Base-by-base conservation (phyloP, 2,329 filamentous ascomycete genomes). In the Colletotrichum graminicola region DNA sequence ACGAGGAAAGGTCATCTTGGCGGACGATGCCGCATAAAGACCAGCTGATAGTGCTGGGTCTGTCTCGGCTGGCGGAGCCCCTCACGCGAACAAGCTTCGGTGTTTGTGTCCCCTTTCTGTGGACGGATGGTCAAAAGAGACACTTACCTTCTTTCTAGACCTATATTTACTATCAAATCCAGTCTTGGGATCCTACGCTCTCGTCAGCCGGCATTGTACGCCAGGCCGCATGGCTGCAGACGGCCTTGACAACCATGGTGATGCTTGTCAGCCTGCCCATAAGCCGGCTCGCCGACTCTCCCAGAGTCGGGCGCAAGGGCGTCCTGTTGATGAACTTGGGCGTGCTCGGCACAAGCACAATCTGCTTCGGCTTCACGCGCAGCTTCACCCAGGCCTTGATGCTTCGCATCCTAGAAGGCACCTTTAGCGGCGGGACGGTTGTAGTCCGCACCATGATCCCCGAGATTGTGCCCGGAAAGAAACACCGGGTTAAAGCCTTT, bases 11-110 rank as follows among this genome's bases (percentile, higher is more conserved):
- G 47, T 52, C 47, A 34, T 62, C 47, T 43, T 62, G 47, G 60
- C 23, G 47, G 23, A 62, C 60, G 32, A 62, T 54, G 60, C 60
- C 60, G 10, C 60, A 62, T 10, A 62, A 62, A 54, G 60, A 62
- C 60, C 47, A 62, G 47, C 60, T 62, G 2, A 34, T 62, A 11
- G 60, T 62, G 29, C 60, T 62, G 47, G 54, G 47, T 29, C 47
- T 54, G 7, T 34, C 60, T 29, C 60, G 47, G 10, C 5, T 62
- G 23, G 54, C n/a, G 23, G 60, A 62, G 12, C 60, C 60, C 8
- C 54, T 62, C 21, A 54, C 47, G 47, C 60, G 60, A 34, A 54
- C n/a, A 16, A 54, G 47, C 23, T 41, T 55, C 16, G 21, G 51
- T n/a, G 26, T 34, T n/a, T 3, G 51, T 55, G 21, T 12, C 1